A percentile compares a stretch with the other conserved stretches of the same genome.
Evolutionary conservation across 371 early-diverging fungal species (phyloP).

Genomic region (Pancytospora philotis): DNA sequence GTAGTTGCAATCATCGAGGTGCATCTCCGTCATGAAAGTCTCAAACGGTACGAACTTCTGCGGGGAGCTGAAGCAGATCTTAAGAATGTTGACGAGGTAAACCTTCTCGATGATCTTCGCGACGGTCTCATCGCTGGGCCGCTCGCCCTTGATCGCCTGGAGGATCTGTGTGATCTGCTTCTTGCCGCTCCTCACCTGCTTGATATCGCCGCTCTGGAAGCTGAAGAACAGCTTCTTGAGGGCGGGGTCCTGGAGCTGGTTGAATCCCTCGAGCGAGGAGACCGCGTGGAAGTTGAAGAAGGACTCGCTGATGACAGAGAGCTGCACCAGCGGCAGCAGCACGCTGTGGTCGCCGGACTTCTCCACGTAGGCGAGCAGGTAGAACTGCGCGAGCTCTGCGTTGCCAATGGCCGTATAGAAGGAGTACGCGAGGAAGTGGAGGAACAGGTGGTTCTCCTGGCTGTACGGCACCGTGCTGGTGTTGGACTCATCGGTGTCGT

Average conservation of each 20-base stretch:
- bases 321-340: slow-evolving; percentile 24
- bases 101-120: slow-evolving; percentile 9
- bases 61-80: slow-evolving; percentile 2
- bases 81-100: slow-evolving; percentile 12
- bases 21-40: background rate
- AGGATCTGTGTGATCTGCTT: background rate
- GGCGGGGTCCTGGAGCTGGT: slow-evolving; percentile 9
- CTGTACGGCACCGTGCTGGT: background rate
- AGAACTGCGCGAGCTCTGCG: background rate
- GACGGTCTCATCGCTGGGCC: background rate
- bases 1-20: background rate
- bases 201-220: slow-evolving; percentile 23
- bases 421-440: background rate
- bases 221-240: slow-evolving; percentile 15
- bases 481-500: slow-evolving; percentile 1
- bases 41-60: slow-evolving; percentile 19
- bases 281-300: slow-evolving; percentile 33
- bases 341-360: background rate
- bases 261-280: slow-evolving; percentile 13
- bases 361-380: background rate
- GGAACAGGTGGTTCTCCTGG: background rate
- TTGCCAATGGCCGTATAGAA: background rate
- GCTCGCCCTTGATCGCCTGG: background rate
- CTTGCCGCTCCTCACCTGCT: slow-evolving; percentile 7
- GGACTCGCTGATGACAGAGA: slow-evolving; percentile 19